A percentile compares a stretch with the other conserved stretches of the same genome.
These are phyloP conservation scores for Protea cynaroides DNA, from an alignment of 164 flowering plant genomes.

Conservation along the genomic window DNA sequence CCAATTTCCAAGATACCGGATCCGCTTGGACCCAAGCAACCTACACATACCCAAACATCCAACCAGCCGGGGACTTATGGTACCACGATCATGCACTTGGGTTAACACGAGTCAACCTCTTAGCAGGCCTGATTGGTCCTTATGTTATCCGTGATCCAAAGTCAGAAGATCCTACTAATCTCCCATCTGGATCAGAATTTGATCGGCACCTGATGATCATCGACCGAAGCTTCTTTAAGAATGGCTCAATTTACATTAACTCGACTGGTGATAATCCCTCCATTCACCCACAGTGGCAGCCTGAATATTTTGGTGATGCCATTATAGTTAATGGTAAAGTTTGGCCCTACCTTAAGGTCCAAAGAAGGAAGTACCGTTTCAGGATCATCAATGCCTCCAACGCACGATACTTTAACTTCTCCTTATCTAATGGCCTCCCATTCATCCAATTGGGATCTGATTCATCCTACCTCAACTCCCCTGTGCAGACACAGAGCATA, in stretches of 20 bases:
- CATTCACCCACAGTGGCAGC: slow-evolving; percentile 23
- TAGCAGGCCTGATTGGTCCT: slow-evolving; percentile 31
- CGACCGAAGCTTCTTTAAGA: slow-evolving; percentile 24
- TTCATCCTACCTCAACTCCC: slow-evolving; percentile 32
- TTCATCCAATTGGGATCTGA: slow-evolving; percentile 61
- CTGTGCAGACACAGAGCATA: slow-evolving; percentile 20
- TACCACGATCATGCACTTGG: slow-evolving; percentile 43
- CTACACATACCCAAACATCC: slow-evolving; percentile 38
- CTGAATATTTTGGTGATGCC: slow-evolving; percentile 17
- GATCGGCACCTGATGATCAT: slow-evolving; percentile 27
- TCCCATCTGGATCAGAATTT: slow-evolving; percentile 19
- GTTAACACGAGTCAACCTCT: slow-evolving; percentile 32
- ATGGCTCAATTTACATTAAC: slow-evolving; percentile 34
- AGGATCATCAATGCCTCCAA: slow-evolving; percentile 66
- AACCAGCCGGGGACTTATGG: slow-evolving; percentile 47
- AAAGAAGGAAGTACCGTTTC: slow-evolving; percentile 44
- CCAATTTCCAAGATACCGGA: slow-evolving; percentile 32
- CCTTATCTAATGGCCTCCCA: slow-evolving; percentile 41
- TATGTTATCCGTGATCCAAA: slow-evolving; percentile 23
- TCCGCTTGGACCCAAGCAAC: slow-evolving; percentile 34
- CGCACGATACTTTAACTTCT: slow-evolving; percentile 55
- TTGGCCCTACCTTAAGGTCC: slow-evolving; percentile 40
- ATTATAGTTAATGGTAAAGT: slow-evolving; percentile 32
- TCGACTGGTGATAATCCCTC: slow-evolving; percentile 26
- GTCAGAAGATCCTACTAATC: slow-evolving; percentile 17